Base-by-base conservation (phyloP, 768 basidiomycete species). In the Chlorophyllum brunneum region DNA sequence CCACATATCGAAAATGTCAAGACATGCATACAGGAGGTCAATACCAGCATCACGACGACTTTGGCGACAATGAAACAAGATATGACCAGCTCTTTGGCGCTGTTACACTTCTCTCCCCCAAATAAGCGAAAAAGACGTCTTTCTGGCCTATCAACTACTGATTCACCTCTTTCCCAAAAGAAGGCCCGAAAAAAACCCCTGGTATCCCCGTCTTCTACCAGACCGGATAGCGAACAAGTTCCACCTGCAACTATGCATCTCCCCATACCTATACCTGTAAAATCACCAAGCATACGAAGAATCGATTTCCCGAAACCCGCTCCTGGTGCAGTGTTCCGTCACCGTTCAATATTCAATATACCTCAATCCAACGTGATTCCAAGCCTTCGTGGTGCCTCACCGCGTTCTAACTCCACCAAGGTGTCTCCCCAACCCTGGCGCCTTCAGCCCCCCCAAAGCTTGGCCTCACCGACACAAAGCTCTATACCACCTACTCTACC, bases 1-100 rank as follows among this genome's bases (percentile, higher is more conserved):
- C 63, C 78, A 1, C 82, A 85, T 58, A 72, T 87, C 47, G 76
- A 82, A 47, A 59, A 70, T 11, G 31, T 46, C 1, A 38, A 53
- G 16, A 16, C 20, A 22, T 24, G 22, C 27, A 53, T 53, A 11
- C 51, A 33, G 33, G 51, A 53, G 15, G 43, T 36, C 16, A 39
- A 30, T 15, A 15, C 36, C 9, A 38, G 7, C n/a, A 22, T 38
- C 22, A 29, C 37, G 5, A 45, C 51, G n/a, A 30, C 27, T 37
- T 29, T 46, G 11, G 37, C 44, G 10, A 20, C 43, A n/a, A 15
- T 53, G 5, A 30, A 43, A 27, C 27, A 44, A 16, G 46, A 54
- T 16, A 11, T 42, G 38, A 10, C 26, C 24, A 13, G 16, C 9
- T 40, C 45, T 11, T 23, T 40, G 27, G 20, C 45, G 37, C 22